A percentile compares a stretch with the other conserved stretches of the same genome.
phyloP scores from a whole-genome alignment of 148 eudicot species.

The Euryodendron excelsum region DNA sequence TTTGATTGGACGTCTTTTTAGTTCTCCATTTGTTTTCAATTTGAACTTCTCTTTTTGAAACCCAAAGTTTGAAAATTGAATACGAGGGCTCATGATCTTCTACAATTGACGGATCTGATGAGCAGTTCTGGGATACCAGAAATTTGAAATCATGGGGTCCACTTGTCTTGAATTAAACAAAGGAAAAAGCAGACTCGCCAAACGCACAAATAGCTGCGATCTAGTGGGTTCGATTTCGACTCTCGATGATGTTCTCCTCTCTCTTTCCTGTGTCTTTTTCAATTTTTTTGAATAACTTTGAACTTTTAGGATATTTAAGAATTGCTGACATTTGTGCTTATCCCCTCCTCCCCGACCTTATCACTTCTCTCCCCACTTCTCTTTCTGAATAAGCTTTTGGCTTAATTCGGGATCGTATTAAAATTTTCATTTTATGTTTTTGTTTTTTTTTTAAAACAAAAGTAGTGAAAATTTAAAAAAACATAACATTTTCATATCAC shows the following conservation, averaged over 20 bases:
- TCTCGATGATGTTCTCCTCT: neutral
- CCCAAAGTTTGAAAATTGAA: too few relatives aligned
- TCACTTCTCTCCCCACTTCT: neutral
- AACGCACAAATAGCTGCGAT: neutral
- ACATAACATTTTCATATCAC: too few relatives aligned
- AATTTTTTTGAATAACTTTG: neutral
- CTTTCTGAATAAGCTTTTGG: neutral
- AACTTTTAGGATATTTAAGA: neutral
- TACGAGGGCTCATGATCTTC: too few relatives aligned
- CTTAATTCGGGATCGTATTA: too few relatives aligned
- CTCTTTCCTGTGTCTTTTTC: neutral
- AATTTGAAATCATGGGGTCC: neutral
- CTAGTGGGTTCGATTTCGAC: neutral
- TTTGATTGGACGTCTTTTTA: neutral
- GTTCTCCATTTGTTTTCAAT: neutral
- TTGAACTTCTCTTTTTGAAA: neutral
- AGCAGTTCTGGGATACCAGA: neutral
- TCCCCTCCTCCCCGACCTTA: constrained; percentile 1
- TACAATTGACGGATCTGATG: neutral
- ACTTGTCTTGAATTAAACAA: neutral
- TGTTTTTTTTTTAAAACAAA: too few relatives aligned
- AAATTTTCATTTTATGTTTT: too few relatives aligned
- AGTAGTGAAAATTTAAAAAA: too few relatives aligned
- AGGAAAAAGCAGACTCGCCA: too few relatives aligned
- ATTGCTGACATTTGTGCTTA: constrained; percentile 6